phyloP scores from a whole-genome alignment of 305 asterid species.

The Withania somnifera region DNA sequence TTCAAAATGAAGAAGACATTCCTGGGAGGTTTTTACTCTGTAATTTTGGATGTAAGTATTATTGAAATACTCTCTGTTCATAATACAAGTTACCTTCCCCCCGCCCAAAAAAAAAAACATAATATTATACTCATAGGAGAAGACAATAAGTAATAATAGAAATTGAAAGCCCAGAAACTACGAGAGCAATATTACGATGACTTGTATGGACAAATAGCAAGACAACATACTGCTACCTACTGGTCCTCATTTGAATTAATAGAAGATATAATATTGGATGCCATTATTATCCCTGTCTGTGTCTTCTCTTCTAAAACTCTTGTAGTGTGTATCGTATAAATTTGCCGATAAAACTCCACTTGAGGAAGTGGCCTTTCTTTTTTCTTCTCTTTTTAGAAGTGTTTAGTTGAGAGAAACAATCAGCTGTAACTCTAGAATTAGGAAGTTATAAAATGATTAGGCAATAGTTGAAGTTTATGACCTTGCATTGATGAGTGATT shows the following conservation, averaged over 20 bases:
- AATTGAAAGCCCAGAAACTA: no score
- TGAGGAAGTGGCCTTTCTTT: background rate
- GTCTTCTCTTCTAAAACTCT: background rate
- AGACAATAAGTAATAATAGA: no score
- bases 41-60: no score
- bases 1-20: no score
- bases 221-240: no score
- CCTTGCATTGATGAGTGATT: background rate
- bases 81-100: no score
- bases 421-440: background rate
- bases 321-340: background rate
- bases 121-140: no score
- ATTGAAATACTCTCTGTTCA: no score
- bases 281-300: background rate
- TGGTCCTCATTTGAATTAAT: background rate
- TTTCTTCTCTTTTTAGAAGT: background rate
- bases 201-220: no score
- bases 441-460: background rate
- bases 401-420: background rate
- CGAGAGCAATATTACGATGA: no score
- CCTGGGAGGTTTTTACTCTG: no score
- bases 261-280: background rate
- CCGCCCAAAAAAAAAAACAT: no score
- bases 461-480: background rate
- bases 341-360: background rate